Conservation (phyloP, 805 yeast genomes). For the Nakazawaea molendinolei region DNA sequence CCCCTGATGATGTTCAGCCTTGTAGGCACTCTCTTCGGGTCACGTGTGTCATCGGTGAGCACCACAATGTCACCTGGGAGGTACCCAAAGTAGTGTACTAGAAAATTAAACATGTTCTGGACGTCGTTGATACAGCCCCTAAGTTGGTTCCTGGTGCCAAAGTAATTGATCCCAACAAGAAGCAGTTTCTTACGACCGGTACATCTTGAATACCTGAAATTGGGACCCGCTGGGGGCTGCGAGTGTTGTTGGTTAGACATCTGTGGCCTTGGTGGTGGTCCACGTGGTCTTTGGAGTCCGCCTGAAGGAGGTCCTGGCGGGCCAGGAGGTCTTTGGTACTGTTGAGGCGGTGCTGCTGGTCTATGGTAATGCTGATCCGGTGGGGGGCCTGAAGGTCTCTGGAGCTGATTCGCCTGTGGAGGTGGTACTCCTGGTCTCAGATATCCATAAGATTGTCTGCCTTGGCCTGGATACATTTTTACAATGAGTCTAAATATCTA, state of each 20-base stretch:
- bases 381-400: conserved; percentile 4
- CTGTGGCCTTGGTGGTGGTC: conserved; percentile 6
- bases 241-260: no score
- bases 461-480: conserved; percentile 5
- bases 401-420: not conserved
- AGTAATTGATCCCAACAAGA: conserved; percentile 72
- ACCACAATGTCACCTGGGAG: conserved; percentile 49
- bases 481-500: not conserved
- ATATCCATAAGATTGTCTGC: not conserved
- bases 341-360: conserved; percentile 5
- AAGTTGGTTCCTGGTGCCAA: conserved; percentile 53
- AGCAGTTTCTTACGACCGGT: conserved; percentile 70
- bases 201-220: conserved; percentile 39
- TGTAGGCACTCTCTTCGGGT: conserved; percentile 48
- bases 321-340: conserved; percentile 1
- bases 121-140: conserved; percentile 82
- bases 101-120: conserved; percentile 36
- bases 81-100: conserved; percentile 38
- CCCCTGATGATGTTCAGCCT: conserved; percentile 66
- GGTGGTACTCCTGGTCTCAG: conserved; percentile 6
- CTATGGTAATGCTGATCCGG: conserved; percentile 1
- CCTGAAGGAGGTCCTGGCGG: conserved; percentile 4
- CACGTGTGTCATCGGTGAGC: conserved; percentile 49
- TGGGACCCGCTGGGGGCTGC: conserved; percentile 3
- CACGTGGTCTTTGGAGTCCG: conserved; percentile 4